These are phyloP conservation scores for Sporisorium iseilematis-ciliati DNA, from an alignment of 1,284 basidiomycete species.

Conservation along the genomic window DNA sequence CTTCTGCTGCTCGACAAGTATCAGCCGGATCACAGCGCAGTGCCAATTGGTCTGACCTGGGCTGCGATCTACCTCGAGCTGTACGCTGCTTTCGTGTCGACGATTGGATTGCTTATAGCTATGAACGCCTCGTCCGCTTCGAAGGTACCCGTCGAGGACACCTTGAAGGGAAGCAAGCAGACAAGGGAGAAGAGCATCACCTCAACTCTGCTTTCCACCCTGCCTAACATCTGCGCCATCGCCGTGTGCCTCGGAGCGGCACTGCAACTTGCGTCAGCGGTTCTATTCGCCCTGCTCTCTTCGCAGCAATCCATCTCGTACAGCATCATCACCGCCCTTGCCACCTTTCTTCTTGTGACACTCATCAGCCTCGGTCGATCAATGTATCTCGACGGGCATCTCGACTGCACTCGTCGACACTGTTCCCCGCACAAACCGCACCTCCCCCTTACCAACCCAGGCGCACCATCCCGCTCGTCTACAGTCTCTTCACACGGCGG, in stretches of 20 bases:
- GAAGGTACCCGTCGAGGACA: neutral
- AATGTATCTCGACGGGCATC: neutral
- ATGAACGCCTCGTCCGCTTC: constrained; percentile 1
- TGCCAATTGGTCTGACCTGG: constrained; percentile 3
- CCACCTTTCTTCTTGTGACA: neutral
- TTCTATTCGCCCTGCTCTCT: neutral
- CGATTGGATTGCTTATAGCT: constrained; percentile 12
- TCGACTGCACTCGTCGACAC: neutral
- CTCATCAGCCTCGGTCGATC: neutral
- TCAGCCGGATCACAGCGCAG: neutral
- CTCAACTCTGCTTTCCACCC: neutral
- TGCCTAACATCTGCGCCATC: neutral
- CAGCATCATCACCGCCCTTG: constrained; percentile 1
- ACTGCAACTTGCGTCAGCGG: constrained; percentile 1
- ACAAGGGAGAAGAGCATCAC: neutral
- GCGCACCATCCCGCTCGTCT: neutral
- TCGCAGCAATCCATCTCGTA: neutral
- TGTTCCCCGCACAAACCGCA: neutral
- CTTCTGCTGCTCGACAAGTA: constrained; percentile 10
- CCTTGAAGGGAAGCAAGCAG: neutral
- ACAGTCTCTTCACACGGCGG: constrained; percentile 17
- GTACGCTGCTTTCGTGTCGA: constrained; percentile 20
- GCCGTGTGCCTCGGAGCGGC: constrained; percentile 10
- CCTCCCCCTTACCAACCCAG: neutral
- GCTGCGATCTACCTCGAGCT: constrained; percentile 31